phyloP scores from a whole-genome alignment of 371 early-diverging fungal genomes.

The Lichtheimia corymbifera region DNA sequence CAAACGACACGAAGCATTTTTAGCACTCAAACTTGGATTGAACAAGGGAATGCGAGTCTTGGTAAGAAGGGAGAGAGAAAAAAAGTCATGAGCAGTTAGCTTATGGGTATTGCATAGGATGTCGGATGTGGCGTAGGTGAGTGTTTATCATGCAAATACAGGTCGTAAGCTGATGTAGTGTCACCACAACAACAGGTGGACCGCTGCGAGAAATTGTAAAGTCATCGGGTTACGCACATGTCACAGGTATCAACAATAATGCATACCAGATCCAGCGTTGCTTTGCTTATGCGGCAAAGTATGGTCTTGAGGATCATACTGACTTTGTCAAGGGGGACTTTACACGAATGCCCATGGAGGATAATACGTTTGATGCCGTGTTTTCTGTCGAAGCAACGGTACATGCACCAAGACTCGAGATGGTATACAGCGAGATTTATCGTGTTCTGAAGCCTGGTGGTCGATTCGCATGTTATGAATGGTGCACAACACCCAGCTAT shows the following conservation, averaged over 20 bases:
- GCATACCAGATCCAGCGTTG: conserved; percentile 80
- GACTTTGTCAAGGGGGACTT: conserved; percentile 73
- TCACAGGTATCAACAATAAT: conserved; percentile 84
- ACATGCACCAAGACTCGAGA: conserved; percentile 66
- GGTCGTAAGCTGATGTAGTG: neutral
- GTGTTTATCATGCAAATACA: conserved; percentile 2
- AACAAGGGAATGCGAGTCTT: conserved; percentile 62
- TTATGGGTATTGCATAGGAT: conserved; percentile 32
- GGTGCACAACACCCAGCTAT: conserved; percentile 72
- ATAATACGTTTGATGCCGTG: conserved; percentile 65
- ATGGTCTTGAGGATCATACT: conserved; percentile 50
- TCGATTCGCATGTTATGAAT: conserved; percentile 72
- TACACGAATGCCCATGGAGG: conserved; percentile 71
- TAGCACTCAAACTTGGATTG: conserved; percentile 65
- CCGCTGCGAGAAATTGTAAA: conserved; percentile 78
- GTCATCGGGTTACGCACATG: conserved; percentile 66
- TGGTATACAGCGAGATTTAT: conserved; percentile 74
- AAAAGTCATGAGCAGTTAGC: neutral
- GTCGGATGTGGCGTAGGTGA: conserved; percentile 83
- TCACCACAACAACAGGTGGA: conserved; percentile 41
- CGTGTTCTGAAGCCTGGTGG: conserved; percentile 81
- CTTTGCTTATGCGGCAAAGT: conserved; percentile 61
- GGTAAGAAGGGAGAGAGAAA: conserved; percentile 26
- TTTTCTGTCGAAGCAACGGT: conserved; percentile 82
- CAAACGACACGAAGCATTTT: conserved; percentile 74